Evolutionary conservation across 2,329 filamentous ascomycete species (phyloP), one percentile per base, ranked within the genome.

Genomic region (Endothia cerciana): DNA sequence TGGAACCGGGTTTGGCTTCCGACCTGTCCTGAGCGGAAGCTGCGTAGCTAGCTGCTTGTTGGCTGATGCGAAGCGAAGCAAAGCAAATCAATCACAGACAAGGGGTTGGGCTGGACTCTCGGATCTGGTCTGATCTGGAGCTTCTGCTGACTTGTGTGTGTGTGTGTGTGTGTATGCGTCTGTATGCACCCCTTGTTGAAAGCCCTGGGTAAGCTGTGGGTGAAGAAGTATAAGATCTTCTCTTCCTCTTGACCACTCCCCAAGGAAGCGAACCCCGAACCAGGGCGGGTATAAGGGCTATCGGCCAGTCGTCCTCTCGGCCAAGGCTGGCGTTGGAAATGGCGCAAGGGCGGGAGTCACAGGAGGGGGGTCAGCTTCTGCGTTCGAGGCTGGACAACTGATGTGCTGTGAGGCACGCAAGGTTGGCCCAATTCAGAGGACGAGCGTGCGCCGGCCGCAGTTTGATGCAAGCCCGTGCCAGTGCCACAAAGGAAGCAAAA

Each of bases 401-500:
- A 33, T 53, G 47, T 60, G 57, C 28, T 55, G 62, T 49, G 38
- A 65, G 58, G 63, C 40, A 38, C 62, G 58, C 51, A 25, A 51
- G 38, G 41, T 62, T 41, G 60, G 49, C 25, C 41, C 57, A 53
- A 67, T 45, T 57, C 22, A 17, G 47, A 28, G 49, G 45, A 43
- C 59, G 62, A 67, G 62, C 62, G 60, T 65, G 53, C 53, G 30
- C 43, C 58, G 59, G 62, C 63, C 41, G 64, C 55, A 67, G 65
- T 59, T 57, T 7, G 55, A 64, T 60, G 65, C 65, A 60, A 63
- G 65, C 59, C 58, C 36, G 43, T 40, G 33, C 59, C 30, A 59
- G 65, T 55, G 58, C 62, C 53, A 67, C 65, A 62, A 67, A 62
- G 65, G 45, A 60, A 51, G 59, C 55, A 61, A 60, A 76, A 75